Conservation (phyloP, 2,329 filamentous ascomycete genomes). For the Thermothelomyces thermophilus region DNA sequence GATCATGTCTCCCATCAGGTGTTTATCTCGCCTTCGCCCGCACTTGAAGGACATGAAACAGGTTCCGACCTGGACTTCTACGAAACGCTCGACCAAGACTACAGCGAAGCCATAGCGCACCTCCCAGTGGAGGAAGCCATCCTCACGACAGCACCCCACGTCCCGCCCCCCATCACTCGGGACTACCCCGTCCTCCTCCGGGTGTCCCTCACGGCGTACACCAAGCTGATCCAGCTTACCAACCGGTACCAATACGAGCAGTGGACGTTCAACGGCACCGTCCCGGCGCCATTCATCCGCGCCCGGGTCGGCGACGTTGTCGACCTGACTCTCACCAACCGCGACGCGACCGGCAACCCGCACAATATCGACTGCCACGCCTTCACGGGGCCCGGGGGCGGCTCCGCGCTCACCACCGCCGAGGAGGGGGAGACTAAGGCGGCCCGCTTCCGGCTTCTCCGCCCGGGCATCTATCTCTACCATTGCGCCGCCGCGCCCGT, state of each 20-base stretch:
- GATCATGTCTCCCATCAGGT: no score
- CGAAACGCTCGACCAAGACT: background rate
- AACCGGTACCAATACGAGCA: slow-evolving; percentile 13
- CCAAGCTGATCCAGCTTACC: slow-evolving; percentile 7
- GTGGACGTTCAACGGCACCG: slow-evolving; percentile 13
- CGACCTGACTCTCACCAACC: slow-evolving; percentile 7
- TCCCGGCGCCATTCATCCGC: slow-evolving; percentile 13
- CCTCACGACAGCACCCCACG: slow-evolving; percentile 9
- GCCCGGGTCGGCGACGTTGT: slow-evolving; percentile 11
- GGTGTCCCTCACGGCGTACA: background rate
- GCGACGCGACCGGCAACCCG: slow-evolving; percentile 9
- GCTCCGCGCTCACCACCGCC: slow-evolving; percentile 4
- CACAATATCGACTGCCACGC: slow-evolving; percentile 16
- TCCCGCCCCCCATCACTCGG: slow-evolving; percentile 7
- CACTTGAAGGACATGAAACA: background rate
- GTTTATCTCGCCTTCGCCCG: background rate
- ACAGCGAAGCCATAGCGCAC: background rate
- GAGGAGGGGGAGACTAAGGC: slow-evolving; percentile 11
- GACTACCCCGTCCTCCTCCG: slow-evolving; percentile 5
- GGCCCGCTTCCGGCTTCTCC: slow-evolving; percentile 9
- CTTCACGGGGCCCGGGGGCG: slow-evolving; percentile 12
- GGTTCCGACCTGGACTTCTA: background rate
- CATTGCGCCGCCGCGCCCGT: slow-evolving; percentile 13
- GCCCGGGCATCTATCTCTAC: slow-evolving; percentile 8
- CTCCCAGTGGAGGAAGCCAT: slow-evolving; percentile 8